Conservation (phyloP, 306 rosid genomes). For the Citrullus amarus region DNA sequence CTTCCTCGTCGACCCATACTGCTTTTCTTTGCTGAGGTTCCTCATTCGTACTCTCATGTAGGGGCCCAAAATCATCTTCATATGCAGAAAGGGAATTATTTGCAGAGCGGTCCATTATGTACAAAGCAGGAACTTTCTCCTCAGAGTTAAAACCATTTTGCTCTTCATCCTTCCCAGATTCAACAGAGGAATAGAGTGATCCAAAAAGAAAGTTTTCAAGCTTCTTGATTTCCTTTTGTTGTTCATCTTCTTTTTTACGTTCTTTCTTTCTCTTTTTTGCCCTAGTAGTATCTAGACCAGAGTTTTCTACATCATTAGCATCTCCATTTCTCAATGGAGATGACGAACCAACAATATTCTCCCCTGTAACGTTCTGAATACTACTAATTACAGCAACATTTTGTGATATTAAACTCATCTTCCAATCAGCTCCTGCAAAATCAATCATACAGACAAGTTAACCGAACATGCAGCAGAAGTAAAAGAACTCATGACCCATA, state of each 20-base stretch:
- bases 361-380: constrained; percentile 26
- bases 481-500: background rate
- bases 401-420: constrained; percentile 82
- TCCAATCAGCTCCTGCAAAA: constrained; percentile 25
- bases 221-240: constrained; percentile 57
- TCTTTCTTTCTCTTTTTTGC: constrained; percentile 49
- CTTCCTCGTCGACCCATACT: constrained; percentile 86
- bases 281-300: constrained; percentile 20
- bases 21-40: constrained; percentile 43
- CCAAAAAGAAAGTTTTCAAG: constrained; percentile 69
- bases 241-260: constrained; percentile 25
- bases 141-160: constrained; percentile 11
- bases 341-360: constrained; percentile 16
- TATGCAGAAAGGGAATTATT: constrained; percentile 23
- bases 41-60: constrained; percentile 21
- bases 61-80: constrained; percentile 29
- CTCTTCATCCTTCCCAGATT: constrained; percentile 47
- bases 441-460: background rate
- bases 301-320: constrained; percentile 9
- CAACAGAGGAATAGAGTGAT: constrained; percentile 52
- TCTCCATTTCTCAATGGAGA: constrained; percentile 14
- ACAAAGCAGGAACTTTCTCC: constrained; percentile 31
- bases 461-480: background rate
- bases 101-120: constrained; percentile 61
- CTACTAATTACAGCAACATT: constrained; percentile 21